Base-by-base conservation (phyloP, 2,329 filamentous ascomycete species). In the Colletotrichum magnum region DNA sequence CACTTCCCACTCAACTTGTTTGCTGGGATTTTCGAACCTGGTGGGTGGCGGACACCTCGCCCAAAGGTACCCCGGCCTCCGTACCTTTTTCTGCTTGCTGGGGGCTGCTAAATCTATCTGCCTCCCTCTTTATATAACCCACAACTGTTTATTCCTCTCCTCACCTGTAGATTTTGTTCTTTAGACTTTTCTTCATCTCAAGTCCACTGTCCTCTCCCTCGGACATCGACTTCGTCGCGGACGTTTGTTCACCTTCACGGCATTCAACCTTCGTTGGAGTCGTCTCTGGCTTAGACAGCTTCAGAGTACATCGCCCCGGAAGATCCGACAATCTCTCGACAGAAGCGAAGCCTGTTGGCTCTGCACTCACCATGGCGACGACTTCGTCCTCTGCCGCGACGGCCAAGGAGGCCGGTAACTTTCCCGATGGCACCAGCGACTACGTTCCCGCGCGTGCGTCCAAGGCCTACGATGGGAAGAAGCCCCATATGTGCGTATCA, bases 401-500 rank as follows among this genome's bases (percentile, higher is more conserved):
- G 72, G 78, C 78, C 67, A 70, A 68, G 54, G 69, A 82, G 78
- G 81, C 82, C 70, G 78, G 81, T 70, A 78, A 81, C 76, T 82
- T 84, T 72, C 79, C 82, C 32, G 87, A 89, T 75, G 87, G 86
- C 79, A 88, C 86, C 58, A 85, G 82, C 71, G 87, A 89, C 74
- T 87, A 87, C 78, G 82, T 86, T 74, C 86, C 86, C 69, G 79
- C 85, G 54, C 85, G 85, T 57, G 76, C 71, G 36, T 72, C 74
- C 63, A 85, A 82, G 77, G 81, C 81, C 74, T 81, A 82, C 73
- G 88, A 90, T 69, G 51, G 79, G 68, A 85, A 91, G 85, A 97
- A 97, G 84, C 88, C 92, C 77, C 94, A 97, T 82, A 96, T 97
- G 67, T 69, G 13, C 51, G 62, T 67, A 24, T 24, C 10, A 13